Base-by-base conservation (phyloP, 202 grass and related monocot species). In the Alloteropsis angusta region DNA sequence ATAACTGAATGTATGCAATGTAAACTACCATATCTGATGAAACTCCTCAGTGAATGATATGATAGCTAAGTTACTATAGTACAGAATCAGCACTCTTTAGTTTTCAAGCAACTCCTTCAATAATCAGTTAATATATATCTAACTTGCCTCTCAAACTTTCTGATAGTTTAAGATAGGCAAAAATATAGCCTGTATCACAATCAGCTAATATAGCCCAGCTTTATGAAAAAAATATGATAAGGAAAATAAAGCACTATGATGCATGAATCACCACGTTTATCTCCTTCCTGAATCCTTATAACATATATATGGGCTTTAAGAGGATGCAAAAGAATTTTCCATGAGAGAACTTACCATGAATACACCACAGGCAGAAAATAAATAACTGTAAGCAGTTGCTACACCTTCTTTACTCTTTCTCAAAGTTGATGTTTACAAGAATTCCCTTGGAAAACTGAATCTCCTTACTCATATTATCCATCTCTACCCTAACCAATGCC, bases 401-500 rank as follows among this genome's bases (percentile, higher is more conserved):
- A 7, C 30, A 56, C 8, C 64, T 58, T 79, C 74, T 60, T 58
- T 81, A 58, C 77, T 81, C 64, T 82, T 81, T 46, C 65, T 78
- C 50, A 59, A 85, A 81, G 63, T 53, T 61, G 58, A 89, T 85
- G 34, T 53, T 81, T 60, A 85, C 82, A 61, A 89, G 43, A 22
- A 36, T 89, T 81, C 43, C 42, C 67, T 82, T 85, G 12, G 72
- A 85, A 53, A 85, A 37, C 49, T 82, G 72, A 52, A 89, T 77
- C 34, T 78, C 82, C 42, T 45, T 82, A 28, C 25, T 66, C 72
- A 73, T 53, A 74, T 82, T 85, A 81, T 89, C 72, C 78, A 85
- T 85, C 72, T 89, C 87, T 82, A 67, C 35, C 22, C 82, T 85
- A 38, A 85, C 82, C 58, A 85, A 82, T 52, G 58, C 65, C 5